Evolutionary conservation across 2,329 filamentous ascomycete species (phyloP).

Genomic region (Cladophialophora carrionii): DNA sequence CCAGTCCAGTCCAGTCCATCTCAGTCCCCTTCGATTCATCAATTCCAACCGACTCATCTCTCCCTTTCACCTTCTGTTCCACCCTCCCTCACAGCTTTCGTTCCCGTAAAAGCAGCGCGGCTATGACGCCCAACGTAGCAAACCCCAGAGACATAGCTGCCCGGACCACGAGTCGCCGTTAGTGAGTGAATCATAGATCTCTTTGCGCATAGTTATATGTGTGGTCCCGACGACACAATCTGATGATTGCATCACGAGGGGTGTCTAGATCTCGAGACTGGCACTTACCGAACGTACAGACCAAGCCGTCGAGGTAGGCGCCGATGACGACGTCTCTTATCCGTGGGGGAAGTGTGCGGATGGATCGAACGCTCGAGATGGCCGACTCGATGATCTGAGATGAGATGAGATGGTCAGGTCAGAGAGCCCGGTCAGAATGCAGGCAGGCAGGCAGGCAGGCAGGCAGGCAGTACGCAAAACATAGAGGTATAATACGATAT

Average conservation of each 20-base stretch:
- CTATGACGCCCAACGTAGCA: slow-evolving; percentile 5
- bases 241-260: too few species aligned
- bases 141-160: slow-evolving; percentile 8
- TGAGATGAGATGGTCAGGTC: too few species aligned
- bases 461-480: too few species aligned
- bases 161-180: background rate
- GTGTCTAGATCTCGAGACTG: too few species aligned
- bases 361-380: slow-evolving; percentile 23
- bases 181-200: too few species aligned
- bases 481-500: background rate
- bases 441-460: too few species aligned
- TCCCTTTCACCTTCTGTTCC: background rate
- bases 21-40: too few species aligned
- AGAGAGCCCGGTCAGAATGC: too few species aligned
- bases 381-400: slow-evolving; percentile 27
- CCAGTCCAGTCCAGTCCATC: too few species aligned
- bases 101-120: slow-evolving; percentile 5
- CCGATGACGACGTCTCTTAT: slow-evolving; percentile 21
- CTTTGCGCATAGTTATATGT: background rate
- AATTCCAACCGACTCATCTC: too few species aligned
- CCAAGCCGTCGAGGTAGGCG: slow-evolving; percentile 24
- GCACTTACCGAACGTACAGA: slow-evolving; percentile 24
- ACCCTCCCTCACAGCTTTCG: slow-evolving; percentile 2
- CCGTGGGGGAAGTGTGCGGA: slow-evolving; percentile 9
- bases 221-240: background rate